phyloP scores from a whole-genome alignment of 805 yeast genomes.

The Grigorovia jiainica region DNA sequence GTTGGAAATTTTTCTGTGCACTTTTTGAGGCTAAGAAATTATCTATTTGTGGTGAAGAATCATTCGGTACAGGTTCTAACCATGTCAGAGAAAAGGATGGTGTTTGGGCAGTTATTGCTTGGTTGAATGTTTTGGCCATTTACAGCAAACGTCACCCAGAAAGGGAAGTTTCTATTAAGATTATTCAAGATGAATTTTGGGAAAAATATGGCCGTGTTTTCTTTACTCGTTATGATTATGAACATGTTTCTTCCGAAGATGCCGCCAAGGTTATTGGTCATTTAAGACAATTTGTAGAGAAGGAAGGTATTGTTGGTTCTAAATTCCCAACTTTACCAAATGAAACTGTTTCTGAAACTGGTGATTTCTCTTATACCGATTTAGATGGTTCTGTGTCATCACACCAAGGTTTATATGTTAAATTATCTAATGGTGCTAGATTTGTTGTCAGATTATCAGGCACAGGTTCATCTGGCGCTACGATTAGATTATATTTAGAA shows the following conservation, averaged over 20 bases:
- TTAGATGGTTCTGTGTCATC: conserved; percentile 83
- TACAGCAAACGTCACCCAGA: conserved; percentile 55
- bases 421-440: conserved; percentile 73
- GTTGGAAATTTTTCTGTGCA: conserved; percentile 98
- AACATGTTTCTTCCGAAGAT: conserved; percentile 65
- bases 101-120: conserved; percentile 93
- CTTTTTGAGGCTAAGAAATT: conserved; percentile 87
- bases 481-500: conserved; percentile 87
- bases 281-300: conserved; percentile 34
- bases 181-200: conserved; percentile 86
- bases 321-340: conserved; percentile 37
- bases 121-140: conserved; percentile 91
- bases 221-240: conserved; percentile 95
- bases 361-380: conserved; percentile 88
- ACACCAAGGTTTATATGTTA: conserved; percentile 84
- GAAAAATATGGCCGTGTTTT: conserved; percentile 86
- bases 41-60: conserved; percentile 96
- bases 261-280: conserved; percentile 60
- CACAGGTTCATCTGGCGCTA: conserved; percentile 96
- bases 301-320: conserved; percentile 40
- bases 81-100: conserved; percentile 98
- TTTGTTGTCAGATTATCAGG: conserved; percentile 89
- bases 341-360: conserved; percentile 61
- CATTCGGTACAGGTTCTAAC: conserved; percentile 96
- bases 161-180: conserved; percentile 55